Evolutionary conservation across 2,329 filamentous ascomycete species (phyloP), one percentile per base, ranked within the genome.

Genomic region (Calonectria multiphialidica): DNA sequence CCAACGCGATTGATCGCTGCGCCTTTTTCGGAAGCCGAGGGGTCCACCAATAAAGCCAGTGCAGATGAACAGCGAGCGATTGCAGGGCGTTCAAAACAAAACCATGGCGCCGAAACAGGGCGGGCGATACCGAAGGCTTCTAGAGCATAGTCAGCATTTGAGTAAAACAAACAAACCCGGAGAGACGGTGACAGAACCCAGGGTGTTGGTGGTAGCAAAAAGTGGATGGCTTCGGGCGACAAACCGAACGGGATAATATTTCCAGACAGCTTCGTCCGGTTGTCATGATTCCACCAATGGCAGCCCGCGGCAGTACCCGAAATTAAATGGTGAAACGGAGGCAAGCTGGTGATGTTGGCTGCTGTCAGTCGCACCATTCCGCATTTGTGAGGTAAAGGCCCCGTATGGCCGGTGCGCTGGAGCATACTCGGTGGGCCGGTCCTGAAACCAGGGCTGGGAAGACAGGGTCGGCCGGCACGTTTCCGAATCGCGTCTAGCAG

Each of bases 311-410:
- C 30, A 49, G 61, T 42, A 64, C 18, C 30, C 44, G 44, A 64
- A 18, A 64, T 64, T 49, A 64, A 62, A 64, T 18, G n/a, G 30
- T 35, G 28, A 49, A 64, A 64, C 28, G 7, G 45, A 21, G n/a
- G 37, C 28, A 64, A 25, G 28, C 30, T 64, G 61, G 57, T n/a
- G 18, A 64, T 6, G 40, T 9, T 6, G 23, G 61, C 28, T 25
- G 28, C 13, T 65, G 44, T 15, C 9, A 65, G 45, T 50, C 62
- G 44, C 62, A 65, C 62, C 62, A 65, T 65, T 47, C 62, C 62
- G 35, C 30, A 53, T 65, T 53, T 4, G 62, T 50, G 45, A 4
- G 35, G 45, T n/a, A 18, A 37, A 40, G 53, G 53, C 40, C 53
- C 53, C 25, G 37, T 59, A 23, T 37, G 23, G 53, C 53, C 53